Conservation (phyloP, 495 filamentous ascomycete species). For the Hypoxylon fragiforme region DNA sequence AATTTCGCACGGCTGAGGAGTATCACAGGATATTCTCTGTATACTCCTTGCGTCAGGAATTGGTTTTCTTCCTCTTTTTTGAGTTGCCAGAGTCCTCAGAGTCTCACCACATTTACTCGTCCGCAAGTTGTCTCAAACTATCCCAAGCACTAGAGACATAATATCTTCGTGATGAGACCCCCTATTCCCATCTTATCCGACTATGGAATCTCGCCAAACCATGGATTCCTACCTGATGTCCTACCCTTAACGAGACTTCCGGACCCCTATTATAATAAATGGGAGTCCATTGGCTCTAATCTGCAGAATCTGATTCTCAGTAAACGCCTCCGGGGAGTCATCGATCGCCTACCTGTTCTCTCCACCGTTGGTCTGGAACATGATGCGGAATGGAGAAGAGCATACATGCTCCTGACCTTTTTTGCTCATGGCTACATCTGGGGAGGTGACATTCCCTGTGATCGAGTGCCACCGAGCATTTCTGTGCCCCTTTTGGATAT, state of each 20-base stretch:
- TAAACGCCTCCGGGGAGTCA: constrained; percentile 72
- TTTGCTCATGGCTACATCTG: constrained; percentile 94
- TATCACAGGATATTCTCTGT: constrained; percentile 59
- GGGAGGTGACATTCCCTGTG: constrained; percentile 79
- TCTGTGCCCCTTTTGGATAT: constrained; percentile 80
- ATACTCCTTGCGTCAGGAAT: constrained; percentile 66
- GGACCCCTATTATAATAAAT: constrained; percentile 87
- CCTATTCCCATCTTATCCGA: constrained; percentile 76
- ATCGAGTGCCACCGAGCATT: constrained; percentile 83
- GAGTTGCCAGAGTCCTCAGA: no score
- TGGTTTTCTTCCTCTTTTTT: constrained; percentile 14
- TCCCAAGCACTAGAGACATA: neutral
- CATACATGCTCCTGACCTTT: constrained; percentile 84
- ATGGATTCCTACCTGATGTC: constrained; percentile 87
- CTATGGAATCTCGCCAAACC: constrained; percentile 82
- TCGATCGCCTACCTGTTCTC: constrained; percentile 79
- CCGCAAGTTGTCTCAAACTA: neutral
- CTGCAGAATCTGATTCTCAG: constrained; percentile 85
- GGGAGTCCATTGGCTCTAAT: constrained; percentile 83
- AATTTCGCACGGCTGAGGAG: constrained; percentile 62
- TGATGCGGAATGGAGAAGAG: constrained; percentile 88
- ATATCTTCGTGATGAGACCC: constrained; percentile 68
- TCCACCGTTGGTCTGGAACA: constrained; percentile 76
- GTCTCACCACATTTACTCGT: neutral
- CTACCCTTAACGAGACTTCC: constrained; percentile 79